A percentile compares a stretch with the other conserved stretches of the same genome.
Evolutionary conservation across 495 filamentous ascomycete species (phyloP).

Genomic region (Tetracladium setigerum): DNA sequence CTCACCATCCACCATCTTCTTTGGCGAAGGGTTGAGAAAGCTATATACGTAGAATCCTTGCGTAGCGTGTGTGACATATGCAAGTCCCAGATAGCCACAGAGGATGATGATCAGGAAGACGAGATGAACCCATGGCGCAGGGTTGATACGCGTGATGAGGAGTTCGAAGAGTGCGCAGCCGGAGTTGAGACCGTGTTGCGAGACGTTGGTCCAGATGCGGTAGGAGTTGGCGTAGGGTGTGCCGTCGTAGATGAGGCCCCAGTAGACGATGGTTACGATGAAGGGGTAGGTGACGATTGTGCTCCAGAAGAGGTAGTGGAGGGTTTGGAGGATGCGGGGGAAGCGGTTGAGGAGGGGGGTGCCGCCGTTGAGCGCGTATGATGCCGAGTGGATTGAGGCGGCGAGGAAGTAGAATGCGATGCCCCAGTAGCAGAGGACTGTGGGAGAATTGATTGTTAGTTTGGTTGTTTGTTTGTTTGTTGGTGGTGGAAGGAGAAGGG

Average conservation of each 20-base stretch:
- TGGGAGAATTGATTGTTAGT: conserved; percentile 8
- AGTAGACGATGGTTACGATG: conserved; percentile 59
- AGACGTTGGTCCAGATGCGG: conserved; percentile 62
- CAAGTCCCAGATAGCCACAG: conserved; percentile 62
- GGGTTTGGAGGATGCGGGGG: conserved; percentile 52
- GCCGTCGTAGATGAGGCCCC: conserved; percentile 46
- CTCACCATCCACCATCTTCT: conserved; percentile 13
- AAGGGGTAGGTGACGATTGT: conserved; percentile 63
- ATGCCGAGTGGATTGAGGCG: conserved; percentile 55
- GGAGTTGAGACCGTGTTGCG: conserved; percentile 66
- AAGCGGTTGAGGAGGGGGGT: conserved; percentile 51
- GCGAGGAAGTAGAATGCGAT: conserved; percentile 69
- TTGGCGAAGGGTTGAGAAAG: conserved; percentile 55
- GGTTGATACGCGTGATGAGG: conserved; percentile 50
- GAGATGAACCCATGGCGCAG: conserved; percentile 51
- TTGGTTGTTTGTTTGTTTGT: no score
- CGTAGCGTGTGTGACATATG: conserved; percentile 62
- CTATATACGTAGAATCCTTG: conserved; percentile 67
- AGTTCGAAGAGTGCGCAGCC: conserved; percentile 68
- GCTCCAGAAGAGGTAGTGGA: conserved; percentile 60
- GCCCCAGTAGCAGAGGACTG: conserved; percentile 66
- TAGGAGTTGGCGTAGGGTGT: conserved; percentile 44
- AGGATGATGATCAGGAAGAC: conserved; percentile 53
- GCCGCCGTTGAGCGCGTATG: conserved; percentile 50
- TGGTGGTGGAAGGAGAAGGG: no score